Evolutionary conservation across 1,284 basidiomycete genomes (phyloP).

Genomic region (Gomphus sp.): DNA sequence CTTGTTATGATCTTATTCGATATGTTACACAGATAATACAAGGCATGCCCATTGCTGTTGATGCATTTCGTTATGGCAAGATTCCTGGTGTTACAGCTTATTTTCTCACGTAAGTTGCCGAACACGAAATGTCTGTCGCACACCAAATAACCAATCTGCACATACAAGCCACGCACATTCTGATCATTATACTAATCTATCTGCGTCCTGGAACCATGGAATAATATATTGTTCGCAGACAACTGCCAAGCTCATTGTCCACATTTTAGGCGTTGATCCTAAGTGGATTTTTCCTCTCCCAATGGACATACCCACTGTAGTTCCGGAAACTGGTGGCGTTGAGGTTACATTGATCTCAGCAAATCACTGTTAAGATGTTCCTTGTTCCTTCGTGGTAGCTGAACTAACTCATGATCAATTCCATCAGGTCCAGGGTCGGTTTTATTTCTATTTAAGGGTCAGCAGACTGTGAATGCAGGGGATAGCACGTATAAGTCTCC

Average conservation of each 20-base stretch:
- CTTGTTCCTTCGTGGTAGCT: not conserved
- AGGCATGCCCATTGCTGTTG: conserved; percentile 96
- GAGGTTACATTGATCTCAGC: conserved; percentile 92
- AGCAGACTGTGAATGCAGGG: conserved; percentile 80
- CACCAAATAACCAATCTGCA: not conserved
- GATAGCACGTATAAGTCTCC: conserved; percentile 68
- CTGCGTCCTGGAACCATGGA: conserved; percentile 80
- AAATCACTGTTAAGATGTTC: conserved; percentile 73
- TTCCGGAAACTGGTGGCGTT: conserved; percentile 83
- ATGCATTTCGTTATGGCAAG: conserved; percentile 90
- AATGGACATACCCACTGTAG: conserved; percentile 62
- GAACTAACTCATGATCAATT: not conserved
- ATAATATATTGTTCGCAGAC: conserved; percentile 92
- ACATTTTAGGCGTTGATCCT: conserved; percentile 81
- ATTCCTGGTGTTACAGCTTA: conserved; percentile 85
- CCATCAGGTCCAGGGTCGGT: conserved; percentile 77
- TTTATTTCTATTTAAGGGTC: conserved; percentile 89
- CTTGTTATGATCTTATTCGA: not conserved
- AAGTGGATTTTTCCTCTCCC: conserved; percentile 85
- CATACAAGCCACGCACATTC: conserved; percentile 79
- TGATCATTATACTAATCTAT: conserved; percentile 89
- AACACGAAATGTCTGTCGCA: not conserved
- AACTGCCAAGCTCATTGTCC: conserved; percentile 85
- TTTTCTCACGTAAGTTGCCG: conserved; percentile 66
- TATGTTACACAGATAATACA: conserved; percentile 46